These are phyloP conservation scores for Teratosphaeria gauchensis DNA, from an alignment of 2,329 filamentous ascomycete species.

Conservation along the genomic window DNA sequence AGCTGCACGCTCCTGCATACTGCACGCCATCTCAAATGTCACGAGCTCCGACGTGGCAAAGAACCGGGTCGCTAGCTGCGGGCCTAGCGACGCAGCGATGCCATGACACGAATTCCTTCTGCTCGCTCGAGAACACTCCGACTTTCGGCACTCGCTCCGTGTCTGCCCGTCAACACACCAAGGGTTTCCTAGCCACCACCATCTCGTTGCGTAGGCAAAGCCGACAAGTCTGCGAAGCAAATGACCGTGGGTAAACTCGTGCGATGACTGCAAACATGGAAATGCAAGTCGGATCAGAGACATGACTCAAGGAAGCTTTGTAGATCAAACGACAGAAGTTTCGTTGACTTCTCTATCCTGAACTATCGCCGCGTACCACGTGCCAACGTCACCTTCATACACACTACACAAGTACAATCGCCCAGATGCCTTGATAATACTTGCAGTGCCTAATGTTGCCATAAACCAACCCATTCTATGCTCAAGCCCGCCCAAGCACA, in stretches of 20 bases:
- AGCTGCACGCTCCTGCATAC: neutral
- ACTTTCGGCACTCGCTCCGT: neutral
- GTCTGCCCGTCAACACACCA: neutral
- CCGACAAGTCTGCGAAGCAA: too few species aligned
- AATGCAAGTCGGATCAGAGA: too few species aligned
- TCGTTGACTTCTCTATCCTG: neutral
- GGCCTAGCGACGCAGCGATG: neutral
- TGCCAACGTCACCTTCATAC: neutral
- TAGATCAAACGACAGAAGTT: neutral
- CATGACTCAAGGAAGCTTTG: too few species aligned
- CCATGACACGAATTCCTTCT: neutral
- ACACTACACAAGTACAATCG: conserved; percentile 4
- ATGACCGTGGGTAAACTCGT: too few species aligned
- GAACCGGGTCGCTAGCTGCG: neutral
- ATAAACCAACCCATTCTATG: neutral
- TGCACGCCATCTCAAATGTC: neutral
- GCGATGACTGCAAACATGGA: too few species aligned
- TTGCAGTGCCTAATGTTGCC: conserved; percentile 1
- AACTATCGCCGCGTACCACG: neutral
- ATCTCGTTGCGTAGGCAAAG: too few species aligned
- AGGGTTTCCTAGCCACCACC: neutral
- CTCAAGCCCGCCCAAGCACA: conserved; percentile 7
- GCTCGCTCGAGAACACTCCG: neutral
- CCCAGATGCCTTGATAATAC: conserved; percentile 10
- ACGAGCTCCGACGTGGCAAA: neutral